These are phyloP conservation scores for Saturnispora mendoncae DNA, from an alignment of 805 yeast genomes.

Conservation along the genomic window DNA sequence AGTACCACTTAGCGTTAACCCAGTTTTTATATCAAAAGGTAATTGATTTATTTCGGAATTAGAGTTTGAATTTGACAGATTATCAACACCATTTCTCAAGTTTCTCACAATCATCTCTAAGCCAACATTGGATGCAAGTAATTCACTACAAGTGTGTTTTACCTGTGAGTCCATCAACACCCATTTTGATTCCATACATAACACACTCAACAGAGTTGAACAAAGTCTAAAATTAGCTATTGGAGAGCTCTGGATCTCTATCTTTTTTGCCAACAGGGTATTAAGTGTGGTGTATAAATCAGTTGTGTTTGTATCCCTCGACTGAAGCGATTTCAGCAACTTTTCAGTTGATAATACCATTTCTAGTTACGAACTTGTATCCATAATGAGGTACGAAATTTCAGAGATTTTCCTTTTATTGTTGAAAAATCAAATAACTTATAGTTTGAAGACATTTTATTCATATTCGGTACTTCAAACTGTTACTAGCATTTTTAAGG, in stretches of 20 bases:
- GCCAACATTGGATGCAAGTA: slow-evolving; percentile 20
- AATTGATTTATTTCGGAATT: not conserved
- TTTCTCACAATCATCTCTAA: slow-evolving; percentile 16
- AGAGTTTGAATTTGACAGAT: not conserved
- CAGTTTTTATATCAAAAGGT: not conserved
- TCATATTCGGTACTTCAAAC: no score
- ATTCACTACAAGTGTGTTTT: slow-evolving; percentile 1
- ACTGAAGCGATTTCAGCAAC: not conserved
- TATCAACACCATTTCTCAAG: slow-evolving; percentile 4
- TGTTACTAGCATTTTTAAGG: no score
- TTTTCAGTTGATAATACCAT: slow-evolving; percentile 1
- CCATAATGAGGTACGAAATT: no score
- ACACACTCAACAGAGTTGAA: not conserved
- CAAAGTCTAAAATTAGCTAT: not conserved
- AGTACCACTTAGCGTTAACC: slow-evolving; percentile 3
- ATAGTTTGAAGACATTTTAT: no score
- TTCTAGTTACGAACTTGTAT: no score
- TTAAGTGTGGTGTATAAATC: not conserved
- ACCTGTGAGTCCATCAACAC: slow-evolving; percentile 10
- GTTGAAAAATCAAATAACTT: not conserved
- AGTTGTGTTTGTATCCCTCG: not conserved
- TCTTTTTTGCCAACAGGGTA: not conserved
- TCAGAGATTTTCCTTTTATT: no score
- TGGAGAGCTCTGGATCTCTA: not conserved
- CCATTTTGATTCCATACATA: slow-evolving; percentile 6